Evolutionary conservation across 495 filamentous ascomycete species (phyloP).

Genomic region (Neurospora sp.): DNA sequence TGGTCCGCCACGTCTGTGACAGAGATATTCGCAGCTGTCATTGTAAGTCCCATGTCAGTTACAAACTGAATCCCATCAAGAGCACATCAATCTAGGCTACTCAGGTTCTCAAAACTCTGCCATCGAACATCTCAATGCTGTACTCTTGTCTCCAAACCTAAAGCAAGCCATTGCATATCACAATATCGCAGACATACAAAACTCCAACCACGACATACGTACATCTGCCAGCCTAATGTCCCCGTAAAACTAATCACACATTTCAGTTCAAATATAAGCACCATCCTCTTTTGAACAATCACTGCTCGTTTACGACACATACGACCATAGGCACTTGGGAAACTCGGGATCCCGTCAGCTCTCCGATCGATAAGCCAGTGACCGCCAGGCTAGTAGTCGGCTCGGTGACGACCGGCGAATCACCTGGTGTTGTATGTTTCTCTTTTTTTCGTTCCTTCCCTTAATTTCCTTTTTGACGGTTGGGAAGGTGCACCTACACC

Average conservation of each 20-base stretch:
- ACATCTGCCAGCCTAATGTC: neutral
- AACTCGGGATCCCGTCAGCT: conserved; percentile 43
- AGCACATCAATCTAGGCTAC: neutral
- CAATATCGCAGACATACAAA: neutral
- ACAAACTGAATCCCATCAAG: no score
- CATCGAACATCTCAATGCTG: no score
- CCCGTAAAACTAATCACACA: neutral
- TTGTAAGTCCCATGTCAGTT: no score
- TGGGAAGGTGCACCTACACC: neutral
- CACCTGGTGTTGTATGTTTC: neutral
- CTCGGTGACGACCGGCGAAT: neutral
- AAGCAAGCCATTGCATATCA: neutral
- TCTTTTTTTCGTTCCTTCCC: neutral
- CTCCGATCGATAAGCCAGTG: conserved; percentile 34
- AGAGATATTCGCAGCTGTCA: no score
- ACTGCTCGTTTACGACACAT: neutral
- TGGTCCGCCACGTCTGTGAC: no score
- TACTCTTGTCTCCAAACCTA: neutral
- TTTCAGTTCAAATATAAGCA: neutral
- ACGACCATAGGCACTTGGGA: conserved; percentile 9
- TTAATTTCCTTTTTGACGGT: no score
- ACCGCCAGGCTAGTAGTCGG: neutral
- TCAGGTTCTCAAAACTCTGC: neutral
- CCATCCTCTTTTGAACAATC: neutral
- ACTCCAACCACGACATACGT: neutral